Base-by-base conservation (phyloP, 495 filamentous ascomycete species). In the Amphirosellinia nigrospora region DNA sequence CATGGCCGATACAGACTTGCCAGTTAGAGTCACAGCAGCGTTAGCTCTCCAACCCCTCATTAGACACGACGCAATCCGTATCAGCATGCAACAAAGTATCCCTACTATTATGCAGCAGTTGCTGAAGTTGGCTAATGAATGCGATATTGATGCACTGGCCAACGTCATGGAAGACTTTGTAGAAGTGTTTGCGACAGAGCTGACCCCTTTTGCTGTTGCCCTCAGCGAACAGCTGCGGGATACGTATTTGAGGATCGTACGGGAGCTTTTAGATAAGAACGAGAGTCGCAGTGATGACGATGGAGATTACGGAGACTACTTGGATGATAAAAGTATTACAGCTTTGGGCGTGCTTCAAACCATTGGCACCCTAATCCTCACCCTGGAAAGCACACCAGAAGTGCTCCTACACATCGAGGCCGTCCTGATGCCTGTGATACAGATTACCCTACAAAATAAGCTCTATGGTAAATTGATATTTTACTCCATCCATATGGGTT, bases 111-210 rank as follows among this genome's bases (percentile, higher is more conserved):
- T 99, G 96, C 96, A 99, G 81, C 94, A 98, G 80, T 84, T 99
- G 19, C 86, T 99, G 38, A 98, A 98, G 82, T 82, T 99, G 69
- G 95, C 96, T 32, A 97, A 97, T 76, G 94, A 97, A 81, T 94
- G 94, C 53, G 94, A 97, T 73, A 94, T 97, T 61, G 94, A 97
- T 79, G 93, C 94, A 21, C 80, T 97, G 23, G 93, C 94, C n/a
- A 97, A 97, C 73, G 94, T 97, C n/a, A 97, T 97, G 96, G 96
- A 99, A 78, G 96, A 99, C 74, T 98, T 98, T 78, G 96, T 99
- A 61, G 96, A 99, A 79, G 96, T 98, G 0, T 99, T 99, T 79
- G 94, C 96, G 21, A 83, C 92, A 3, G 96, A 99, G 77, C 86
- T 99, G 62, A 99, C 96, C 1, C 96, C 96, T 9, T 99, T 99